Evolutionary conservation across 2,329 filamentous ascomycete genomes (phyloP), one percentile per base, ranked within the genome.

Genomic region (Aureobasidium sp.): DNA sequence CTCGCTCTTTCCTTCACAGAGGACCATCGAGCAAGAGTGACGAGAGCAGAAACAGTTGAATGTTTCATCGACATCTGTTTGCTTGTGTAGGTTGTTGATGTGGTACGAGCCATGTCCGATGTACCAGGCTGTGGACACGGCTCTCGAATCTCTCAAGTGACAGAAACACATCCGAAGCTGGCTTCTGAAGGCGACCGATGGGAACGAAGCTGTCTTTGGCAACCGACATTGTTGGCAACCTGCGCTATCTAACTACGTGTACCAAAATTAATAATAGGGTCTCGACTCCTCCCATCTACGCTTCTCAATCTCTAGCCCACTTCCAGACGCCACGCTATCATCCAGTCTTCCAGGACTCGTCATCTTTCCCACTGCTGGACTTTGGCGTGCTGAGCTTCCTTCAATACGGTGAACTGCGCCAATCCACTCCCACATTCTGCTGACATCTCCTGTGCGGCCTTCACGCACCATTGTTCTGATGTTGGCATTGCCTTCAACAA

Each of bases 401-500:
- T 66, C 66, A 32, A 68, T 57, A 14, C 59, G 55, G 10, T 62
- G 61, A 47, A 79, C 71, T 12, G 79, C 79, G 6, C 83, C 83
- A 59, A 84, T 79, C 83, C 83, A 85, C 62, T 85, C 82, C 83
- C 83, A 86, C 52, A 81, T 78, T 42, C 80, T 74, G 42, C 79
- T 77, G 47, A 84, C 78, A 61, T 77, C 74, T 1, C 74, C 74
- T 27, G 62, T 71, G 17, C 75, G 74, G 67, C 59, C 78, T 60
- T 81, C 80, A 70, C 78, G 86, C 73, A 74, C 90, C 72, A 78
- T 90, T 70, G 71, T 88, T 37, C 93, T 80, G 14, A 98, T 86
- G 64, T 98, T 98, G 56, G 88, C 86, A 68, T 98, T 98, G 68
- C 84, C 84, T 70, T 98, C 93, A 1, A 98, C 90, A 49, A 97